These are phyloP conservation scores for Cornus controversa DNA, from an alignment of 148 eudicot species.

Conservation along the genomic window DNA sequence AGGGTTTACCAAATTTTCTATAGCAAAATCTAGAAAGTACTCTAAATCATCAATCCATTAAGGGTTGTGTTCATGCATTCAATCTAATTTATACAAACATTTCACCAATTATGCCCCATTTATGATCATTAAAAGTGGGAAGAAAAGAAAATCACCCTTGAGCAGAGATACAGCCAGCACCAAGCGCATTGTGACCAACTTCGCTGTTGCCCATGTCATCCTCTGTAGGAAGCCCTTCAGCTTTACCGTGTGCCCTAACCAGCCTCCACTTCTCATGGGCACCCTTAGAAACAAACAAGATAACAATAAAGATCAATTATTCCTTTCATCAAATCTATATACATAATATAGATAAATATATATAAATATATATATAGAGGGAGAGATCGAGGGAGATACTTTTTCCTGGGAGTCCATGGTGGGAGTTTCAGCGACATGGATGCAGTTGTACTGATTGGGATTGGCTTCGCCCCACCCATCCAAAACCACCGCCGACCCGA, in stretches of 20 bases:
- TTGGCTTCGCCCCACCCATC: slow-evolving; percentile 88
- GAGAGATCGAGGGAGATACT: slow-evolving; percentile 28
- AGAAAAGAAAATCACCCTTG: slow-evolving; percentile 68
- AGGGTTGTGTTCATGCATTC: no score
- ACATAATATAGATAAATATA: not conserved
- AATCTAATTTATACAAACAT: no score
- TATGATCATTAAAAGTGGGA: no score
- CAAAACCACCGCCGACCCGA: slow-evolving; percentile 53
- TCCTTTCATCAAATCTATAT: no score
- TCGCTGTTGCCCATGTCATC: slow-evolving; percentile 99
- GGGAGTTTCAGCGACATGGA: slow-evolving; percentile 70
- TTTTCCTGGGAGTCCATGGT: slow-evolving; percentile 73
- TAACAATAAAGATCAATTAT: not conserved
- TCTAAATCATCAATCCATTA: no score
- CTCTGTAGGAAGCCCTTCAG: slow-evolving; percentile 92
- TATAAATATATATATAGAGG: no score
- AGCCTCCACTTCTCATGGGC: slow-evolving; percentile 92
- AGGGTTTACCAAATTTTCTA: no score
- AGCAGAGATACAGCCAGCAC: slow-evolving; percentile 88
- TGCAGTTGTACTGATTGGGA: slow-evolving; percentile 63
- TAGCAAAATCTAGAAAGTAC: no score
- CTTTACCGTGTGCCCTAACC: slow-evolving; percentile 90
- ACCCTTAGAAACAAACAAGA: slow-evolving; percentile 38
- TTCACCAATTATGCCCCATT: no score
- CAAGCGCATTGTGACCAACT: slow-evolving; percentile 98